These are phyloP conservation scores for Helotiales sp. DNA, from an alignment of 2,329 filamentous ascomycete genomes.

Conservation along the genomic window DNA sequence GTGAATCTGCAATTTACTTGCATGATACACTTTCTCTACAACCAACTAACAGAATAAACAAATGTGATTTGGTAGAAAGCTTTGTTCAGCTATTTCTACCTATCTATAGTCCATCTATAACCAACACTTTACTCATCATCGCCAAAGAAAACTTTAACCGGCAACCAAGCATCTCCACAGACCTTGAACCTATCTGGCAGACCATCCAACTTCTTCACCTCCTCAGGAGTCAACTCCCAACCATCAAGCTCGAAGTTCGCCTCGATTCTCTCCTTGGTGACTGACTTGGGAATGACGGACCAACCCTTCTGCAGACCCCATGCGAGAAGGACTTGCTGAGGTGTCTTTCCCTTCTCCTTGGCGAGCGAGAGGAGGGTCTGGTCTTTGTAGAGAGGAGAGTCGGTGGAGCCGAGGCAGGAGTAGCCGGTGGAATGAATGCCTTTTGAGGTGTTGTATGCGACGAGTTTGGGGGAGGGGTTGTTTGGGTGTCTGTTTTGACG, in stretches of 20 bases:
- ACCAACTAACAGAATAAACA: too few species aligned
- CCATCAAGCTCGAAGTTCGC: slow-evolving; percentile 75
- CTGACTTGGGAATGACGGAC: slow-evolving; percentile 84
- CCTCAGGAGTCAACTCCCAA: slow-evolving; percentile 71
- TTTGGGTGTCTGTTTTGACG: slow-evolving; percentile 69
- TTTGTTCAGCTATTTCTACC: neutral
- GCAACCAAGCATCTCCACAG: slow-evolving; percentile 72
- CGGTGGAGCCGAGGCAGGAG: slow-evolving; percentile 70
- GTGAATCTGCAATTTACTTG: too few species aligned
- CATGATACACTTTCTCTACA: too few species aligned
- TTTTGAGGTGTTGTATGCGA: slow-evolving; percentile 70
- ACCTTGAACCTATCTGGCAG: slow-evolving; percentile 71
- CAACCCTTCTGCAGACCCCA: slow-evolving; percentile 83
- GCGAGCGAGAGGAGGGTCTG: slow-evolving; percentile 62
- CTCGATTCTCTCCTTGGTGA: slow-evolving; percentile 71
- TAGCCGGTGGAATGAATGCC: slow-evolving; percentile 75
- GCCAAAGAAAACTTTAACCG: slow-evolving; percentile 78
- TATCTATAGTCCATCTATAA: neutral
- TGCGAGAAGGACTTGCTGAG: slow-evolving; percentile 74
- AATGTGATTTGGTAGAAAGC: neutral
- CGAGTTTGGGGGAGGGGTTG: slow-evolving; percentile 77
- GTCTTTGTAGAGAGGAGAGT: slow-evolving; percentile 71
- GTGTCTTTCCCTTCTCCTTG: slow-evolving; percentile 64
- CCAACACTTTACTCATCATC: slow-evolving; percentile 65
- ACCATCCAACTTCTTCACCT: slow-evolving; percentile 60